phyloP scores from a whole-genome alignment of 1,284 basidiomycete genomes.

The Austropuccinia psidii region DNA sequence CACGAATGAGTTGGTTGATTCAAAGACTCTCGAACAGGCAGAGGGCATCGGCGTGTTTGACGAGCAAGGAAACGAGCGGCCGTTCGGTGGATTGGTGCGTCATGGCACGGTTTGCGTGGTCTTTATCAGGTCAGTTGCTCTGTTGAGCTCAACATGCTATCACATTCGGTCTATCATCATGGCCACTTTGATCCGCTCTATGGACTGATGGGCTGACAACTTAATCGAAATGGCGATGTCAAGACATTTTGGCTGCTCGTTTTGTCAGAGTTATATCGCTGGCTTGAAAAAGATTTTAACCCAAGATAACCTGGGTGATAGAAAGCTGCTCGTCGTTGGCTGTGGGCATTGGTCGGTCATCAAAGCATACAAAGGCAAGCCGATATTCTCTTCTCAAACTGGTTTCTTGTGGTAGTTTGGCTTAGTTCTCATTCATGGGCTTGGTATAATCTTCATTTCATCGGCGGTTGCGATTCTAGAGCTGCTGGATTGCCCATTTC shows the following conservation, averaged over 20 bases:
- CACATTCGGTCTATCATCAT: neutral
- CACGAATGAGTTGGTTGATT: neutral
- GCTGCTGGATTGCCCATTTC: constrained; percentile 10
- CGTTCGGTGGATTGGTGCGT: constrained; percentile 19
- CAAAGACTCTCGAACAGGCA: neutral
- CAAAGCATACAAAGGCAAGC: constrained; percentile 17
- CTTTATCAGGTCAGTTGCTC: constrained; percentile 14
- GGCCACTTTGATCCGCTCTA: too few relatives aligned
- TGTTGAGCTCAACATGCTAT: neutral
- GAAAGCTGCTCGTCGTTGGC: constrained; percentile 10
- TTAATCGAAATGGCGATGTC: too few relatives aligned
- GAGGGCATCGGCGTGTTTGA: constrained; percentile 18
- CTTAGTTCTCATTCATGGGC: neutral
- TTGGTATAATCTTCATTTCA: too few relatives aligned
- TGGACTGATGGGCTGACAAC: too few relatives aligned
- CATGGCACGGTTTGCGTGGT: constrained; percentile 4
- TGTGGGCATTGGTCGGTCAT: constrained; percentile 34
- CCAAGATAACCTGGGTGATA: neutral
- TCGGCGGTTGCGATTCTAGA: neutral
- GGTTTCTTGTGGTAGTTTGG: neutral
- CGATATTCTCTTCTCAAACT: neutral
- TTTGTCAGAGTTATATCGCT: constrained; percentile 12
- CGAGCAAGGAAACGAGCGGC: constrained; percentile 4
- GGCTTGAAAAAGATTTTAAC: neutral
- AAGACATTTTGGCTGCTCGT: constrained; percentile 21